Conservation (phyloP, 202 grass and related monocot species). For the Musa balbisiana region DNA sequence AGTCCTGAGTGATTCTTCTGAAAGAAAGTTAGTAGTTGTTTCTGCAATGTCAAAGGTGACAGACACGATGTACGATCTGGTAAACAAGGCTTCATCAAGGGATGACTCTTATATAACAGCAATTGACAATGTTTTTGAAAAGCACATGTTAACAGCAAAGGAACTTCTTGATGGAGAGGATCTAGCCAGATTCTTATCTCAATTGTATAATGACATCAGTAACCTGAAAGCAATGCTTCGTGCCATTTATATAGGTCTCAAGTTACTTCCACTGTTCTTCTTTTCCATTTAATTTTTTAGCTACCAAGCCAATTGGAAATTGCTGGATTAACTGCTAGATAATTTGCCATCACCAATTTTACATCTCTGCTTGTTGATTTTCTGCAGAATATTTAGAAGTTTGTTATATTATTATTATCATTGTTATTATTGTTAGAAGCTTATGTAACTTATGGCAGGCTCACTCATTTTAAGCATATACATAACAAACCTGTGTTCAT, state of each 20-base stretch:
- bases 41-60: slow-evolving; percentile 99
- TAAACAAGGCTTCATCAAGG: slow-evolving; percentile 81
- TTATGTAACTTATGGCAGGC: no score
- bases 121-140: slow-evolving; percentile 72
- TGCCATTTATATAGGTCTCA: slow-evolving; percentile 88
- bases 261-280: not conserved
- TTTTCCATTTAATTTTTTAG: not conserved
- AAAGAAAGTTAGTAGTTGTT: slow-evolving; percentile 82
- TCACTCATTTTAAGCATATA: no score
- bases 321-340: not conserved
- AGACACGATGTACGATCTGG: slow-evolving; percentile 91
- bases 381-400: not conserved
- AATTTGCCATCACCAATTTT: no score
- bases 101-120: slow-evolving; percentile 70
- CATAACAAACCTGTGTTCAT: no score
- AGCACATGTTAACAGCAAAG: slow-evolving; percentile 77
- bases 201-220: slow-evolving; percentile 69
- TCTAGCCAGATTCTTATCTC: slow-evolving; percentile 76
- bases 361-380: slow-evolving; percentile 15
- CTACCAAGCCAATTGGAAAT: not conserved
- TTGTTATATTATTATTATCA: no score
- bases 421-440: no score
- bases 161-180: slow-evolving; percentile 86
- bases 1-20: slow-evolving; percentile 66
- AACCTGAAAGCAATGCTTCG: slow-evolving; percentile 85